Evolutionary conservation across 129 eudicot genomes (phyloP).

Genomic region (Artemisia annua): DNA sequence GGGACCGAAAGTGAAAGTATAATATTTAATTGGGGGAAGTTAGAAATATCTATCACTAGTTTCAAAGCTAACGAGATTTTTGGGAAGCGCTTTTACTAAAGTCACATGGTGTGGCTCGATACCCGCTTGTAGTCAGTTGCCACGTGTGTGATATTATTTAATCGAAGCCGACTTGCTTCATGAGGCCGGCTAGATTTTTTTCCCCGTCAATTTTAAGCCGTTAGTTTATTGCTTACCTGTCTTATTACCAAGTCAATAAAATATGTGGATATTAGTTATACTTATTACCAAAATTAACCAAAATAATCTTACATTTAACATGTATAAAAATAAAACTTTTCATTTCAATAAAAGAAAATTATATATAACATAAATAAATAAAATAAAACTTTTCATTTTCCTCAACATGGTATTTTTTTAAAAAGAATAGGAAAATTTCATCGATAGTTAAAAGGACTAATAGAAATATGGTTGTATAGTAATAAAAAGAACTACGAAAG

Average conservation of each 20-base stretch:
- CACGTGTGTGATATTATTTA: conserved; percentile 34
- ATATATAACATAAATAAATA: no score
- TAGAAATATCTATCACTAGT: conserved; percentile 24
- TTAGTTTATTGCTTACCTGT: conserved; percentile 11
- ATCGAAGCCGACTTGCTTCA: conserved; percentile 19
- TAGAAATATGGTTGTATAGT: no score
- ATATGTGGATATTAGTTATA: background rate
- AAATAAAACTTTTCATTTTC: no score
- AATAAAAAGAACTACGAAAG: no score
- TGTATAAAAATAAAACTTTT: no score
- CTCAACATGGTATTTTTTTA: no score
- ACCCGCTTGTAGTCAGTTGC: conserved; percentile 28
- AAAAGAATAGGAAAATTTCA: no score
- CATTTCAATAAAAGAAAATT: no score
- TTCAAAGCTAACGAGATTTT: conserved; percentile 17
- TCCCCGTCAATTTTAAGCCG: conserved; percentile 19
- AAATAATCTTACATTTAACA: no score
- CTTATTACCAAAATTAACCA: no score
- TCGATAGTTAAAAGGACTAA: no score
- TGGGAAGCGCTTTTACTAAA: conserved; percentile 23
- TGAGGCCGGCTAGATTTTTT: conserved; percentile 36
- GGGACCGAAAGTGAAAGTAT: conserved; percentile 12
- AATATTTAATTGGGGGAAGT: conserved; percentile 8
- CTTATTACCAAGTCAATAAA: conserved; percentile 16
- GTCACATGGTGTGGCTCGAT: conserved; percentile 31